These are phyloP conservation scores for Eucalyptus caleyi DNA, from an alignment of 345 rosid species.

Conservation along the genomic window DNA sequence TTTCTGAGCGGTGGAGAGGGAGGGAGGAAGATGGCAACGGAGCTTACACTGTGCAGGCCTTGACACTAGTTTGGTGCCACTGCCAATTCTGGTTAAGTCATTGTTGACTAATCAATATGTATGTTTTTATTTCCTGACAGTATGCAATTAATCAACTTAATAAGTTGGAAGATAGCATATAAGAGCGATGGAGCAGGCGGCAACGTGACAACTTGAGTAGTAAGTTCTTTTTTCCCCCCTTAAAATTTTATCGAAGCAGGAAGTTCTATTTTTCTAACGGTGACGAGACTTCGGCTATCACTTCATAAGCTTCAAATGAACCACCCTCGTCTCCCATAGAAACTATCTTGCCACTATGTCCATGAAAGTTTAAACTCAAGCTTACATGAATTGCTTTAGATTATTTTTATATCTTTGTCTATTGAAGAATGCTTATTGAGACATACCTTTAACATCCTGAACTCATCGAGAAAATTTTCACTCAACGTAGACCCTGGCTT, in stretches of 20 bases:
- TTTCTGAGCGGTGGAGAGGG: neutral
- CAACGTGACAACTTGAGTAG: conserved; percentile 45
- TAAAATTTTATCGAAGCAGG: neutral
- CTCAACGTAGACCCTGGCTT: neutral
- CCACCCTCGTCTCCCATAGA: neutral
- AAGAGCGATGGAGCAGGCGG: conserved; percentile 67
- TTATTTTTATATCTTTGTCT: neutral
- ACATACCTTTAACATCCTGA: neutral
- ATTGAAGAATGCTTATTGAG: neutral
- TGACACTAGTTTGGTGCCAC: neutral
- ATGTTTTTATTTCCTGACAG: conserved; percentile 11
- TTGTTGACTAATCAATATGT: neutral
- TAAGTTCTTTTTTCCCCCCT: conserved; percentile 17
- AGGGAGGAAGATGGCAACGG: neutral
- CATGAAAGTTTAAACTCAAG: neutral
- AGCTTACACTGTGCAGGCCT: neutral
- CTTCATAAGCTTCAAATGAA: neutral
- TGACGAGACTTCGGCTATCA: neutral
- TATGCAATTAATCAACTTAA: conserved; percentile 88
- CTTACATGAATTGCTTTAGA: neutral
- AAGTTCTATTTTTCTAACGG: neutral
- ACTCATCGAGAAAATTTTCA: neutral
- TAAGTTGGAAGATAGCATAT: conserved; percentile 89
- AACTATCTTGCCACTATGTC: neutral
- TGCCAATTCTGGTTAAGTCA: neutral